Conservation (phyloP, 2,329 filamentous ascomycete genomes). For the Colletotrichum spinosum region DNA sequence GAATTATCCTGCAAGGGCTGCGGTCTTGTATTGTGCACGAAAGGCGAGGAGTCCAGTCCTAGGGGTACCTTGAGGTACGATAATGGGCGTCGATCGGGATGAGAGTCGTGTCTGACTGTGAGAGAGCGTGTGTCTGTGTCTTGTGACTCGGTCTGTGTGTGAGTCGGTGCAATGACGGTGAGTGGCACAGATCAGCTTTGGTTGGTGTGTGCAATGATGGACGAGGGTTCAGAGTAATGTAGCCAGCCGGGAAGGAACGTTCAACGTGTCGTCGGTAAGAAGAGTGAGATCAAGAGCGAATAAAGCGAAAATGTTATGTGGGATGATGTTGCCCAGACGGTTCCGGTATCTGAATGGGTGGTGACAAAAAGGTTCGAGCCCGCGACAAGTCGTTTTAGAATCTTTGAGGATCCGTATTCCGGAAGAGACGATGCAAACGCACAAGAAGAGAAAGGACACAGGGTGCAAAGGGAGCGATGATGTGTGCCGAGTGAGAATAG, state of each 20-base stretch:
- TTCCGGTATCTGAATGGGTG: neutral
- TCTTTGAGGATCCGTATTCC: conserved; percentile 8
- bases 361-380: conserved; percentile 31
- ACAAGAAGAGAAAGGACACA: conserved; percentile 30
- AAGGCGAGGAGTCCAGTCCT: conserved; percentile 38
- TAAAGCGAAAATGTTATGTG: neutral
- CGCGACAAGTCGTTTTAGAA: conserved; percentile 24
- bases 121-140: conserved; percentile 18
- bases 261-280: conserved; percentile 33
- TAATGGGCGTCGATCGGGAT: conserved; percentile 23
- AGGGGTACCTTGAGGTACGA: conserved; percentile 12
- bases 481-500: neutral
- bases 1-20: conserved; percentile 15
- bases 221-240: conserved; percentile 15
- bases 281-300: neutral
- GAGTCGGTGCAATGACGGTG: conserved; percentile 35
- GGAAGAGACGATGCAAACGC: conserved; percentile 8
- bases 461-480: conserved; percentile 21
- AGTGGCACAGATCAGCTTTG: conserved; percentile 11
- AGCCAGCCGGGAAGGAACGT: conserved; percentile 31
- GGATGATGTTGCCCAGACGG: neutral
- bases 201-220: conserved; percentile 23
- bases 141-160: conserved; percentile 14
- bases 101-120: conserved; percentile 16
- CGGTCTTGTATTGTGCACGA: conserved; percentile 23